phyloP scores from a whole-genome alignment of 208 protist species.

The Leishmania arabica region DNA sequence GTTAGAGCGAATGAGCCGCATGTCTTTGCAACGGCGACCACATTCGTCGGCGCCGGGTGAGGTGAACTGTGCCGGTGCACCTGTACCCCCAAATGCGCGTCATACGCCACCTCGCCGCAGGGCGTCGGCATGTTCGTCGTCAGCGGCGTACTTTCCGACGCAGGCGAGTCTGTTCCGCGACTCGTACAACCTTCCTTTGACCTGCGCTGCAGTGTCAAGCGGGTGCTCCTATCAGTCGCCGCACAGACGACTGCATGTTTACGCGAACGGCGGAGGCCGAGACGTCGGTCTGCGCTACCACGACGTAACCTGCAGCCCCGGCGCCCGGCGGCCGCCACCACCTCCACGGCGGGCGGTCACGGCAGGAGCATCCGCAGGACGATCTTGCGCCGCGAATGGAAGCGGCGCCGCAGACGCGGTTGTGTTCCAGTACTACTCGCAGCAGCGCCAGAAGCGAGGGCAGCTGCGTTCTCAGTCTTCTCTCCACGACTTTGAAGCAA shows the following conservation, averaged over 20 bases:
- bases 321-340: neutral
- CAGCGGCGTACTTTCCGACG: neutral
- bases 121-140: neutral
- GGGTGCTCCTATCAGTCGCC: neutral
- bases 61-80: neutral
- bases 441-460: slow-evolving; percentile 7
- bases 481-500: neutral
- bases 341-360: neutral
- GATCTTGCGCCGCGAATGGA: neutral
- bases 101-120: neutral
- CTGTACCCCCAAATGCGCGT: neutral
- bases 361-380: neutral
- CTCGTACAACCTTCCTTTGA: slow-evolving; percentile 8
- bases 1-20: neutral
- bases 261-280: neutral
- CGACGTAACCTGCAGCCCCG: neutral
- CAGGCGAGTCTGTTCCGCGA: slow-evolving; percentile 6
- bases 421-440: slow-evolving; percentile 32
- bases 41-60: neutral
- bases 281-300: neutral
- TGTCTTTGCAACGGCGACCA: neutral
- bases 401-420: slow-evolving; percentile 22
- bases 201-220: neutral
- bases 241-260: neutral
- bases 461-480: slow-evolving; percentile 1